Base-by-base conservation (phyloP, 805 yeast genomes). In the Yueomyces sinensis region DNA sequence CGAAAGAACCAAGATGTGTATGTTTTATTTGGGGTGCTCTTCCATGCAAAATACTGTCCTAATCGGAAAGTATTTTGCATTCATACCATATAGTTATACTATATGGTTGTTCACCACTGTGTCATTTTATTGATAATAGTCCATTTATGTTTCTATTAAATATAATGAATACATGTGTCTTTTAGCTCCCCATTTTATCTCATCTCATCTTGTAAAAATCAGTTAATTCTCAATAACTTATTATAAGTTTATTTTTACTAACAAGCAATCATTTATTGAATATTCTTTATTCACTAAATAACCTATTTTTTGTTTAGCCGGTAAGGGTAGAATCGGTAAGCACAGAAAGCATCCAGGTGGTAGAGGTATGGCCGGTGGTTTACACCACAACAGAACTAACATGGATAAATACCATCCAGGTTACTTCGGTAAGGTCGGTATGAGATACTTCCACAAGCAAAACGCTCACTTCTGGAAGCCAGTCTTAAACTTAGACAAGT, bases 331-430 rank as follows among this genome's bases (percentile, higher is more conserved):
- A 79, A 73, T 91, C 71, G 99, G 99, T 73, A 91, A 91, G 82
- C 98, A 91, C 93, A 87, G 98, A 86, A 91, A 91, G 94, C 91
- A 82, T 62, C 96, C 98, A 54, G 98, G 98, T 91, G 98, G 98
- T 75, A 87, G 97, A 74, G 99, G 99, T 91, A 89, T 73, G 87
- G 99, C 99, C 67, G 99, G 99, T 89, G 99, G 99, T 84, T 89
- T 76, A 74, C 97, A 89, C 72, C 99, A 91, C 74, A 98, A 91
- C 95, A 84, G 99, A 79, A 87, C 91, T 69, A 91, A 91, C 78
- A 71, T 91, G 75, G 99, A 91, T 71, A 91, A 89, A 73, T 91
- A 82, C 95, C 99, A 91, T 72, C 98, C 98, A 63, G 99, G 99
- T 86, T 91, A 91, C 89, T 91, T 91, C 74, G 99, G 99, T 82